Conservation (phyloP, 164 flowering plant genomes). For the Cinnamomum chago region DNA sequence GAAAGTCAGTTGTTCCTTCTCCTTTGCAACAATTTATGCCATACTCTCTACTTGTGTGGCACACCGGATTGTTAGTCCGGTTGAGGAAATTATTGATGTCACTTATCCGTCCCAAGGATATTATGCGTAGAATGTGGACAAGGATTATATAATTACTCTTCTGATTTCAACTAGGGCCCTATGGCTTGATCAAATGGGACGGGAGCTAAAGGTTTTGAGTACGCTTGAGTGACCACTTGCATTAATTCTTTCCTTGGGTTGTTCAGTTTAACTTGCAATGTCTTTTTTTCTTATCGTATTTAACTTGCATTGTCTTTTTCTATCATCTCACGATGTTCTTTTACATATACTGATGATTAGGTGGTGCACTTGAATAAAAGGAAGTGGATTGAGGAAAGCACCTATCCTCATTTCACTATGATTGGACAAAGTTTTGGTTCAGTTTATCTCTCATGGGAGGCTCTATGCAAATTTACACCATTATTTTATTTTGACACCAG, state of each 20-base stretch:
- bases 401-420: conserved; percentile 90
- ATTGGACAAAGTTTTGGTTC: conserved; percentile 96
- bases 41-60: too few relatives aligned
- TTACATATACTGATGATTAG: conserved; percentile 25
- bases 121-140: not conserved
- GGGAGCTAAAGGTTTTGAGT: not conserved
- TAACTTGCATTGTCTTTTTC: too few relatives aligned
- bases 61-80: too few relatives aligned
- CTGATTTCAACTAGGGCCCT: not conserved
- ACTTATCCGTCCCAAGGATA: not conserved
- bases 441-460: conserved; percentile 85
- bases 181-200: not conserved
- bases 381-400: conserved; percentile 91
- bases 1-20: too few relatives aligned
- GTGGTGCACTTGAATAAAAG: conserved; percentile 74
- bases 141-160: not conserved
- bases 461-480: conserved; percentile 75
- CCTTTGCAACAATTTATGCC: too few relatives aligned
- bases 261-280: not conserved
- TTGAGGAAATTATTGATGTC: not conserved
- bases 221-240: not conserved
- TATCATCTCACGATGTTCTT: conserved; percentile 2
- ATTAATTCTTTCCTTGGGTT: not conserved
- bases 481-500: conserved; percentile 75
- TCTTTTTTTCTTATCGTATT: not conserved